Base-by-base conservation (phyloP, 257 asterid species). In the Nicotiana paniculata region DNA sequence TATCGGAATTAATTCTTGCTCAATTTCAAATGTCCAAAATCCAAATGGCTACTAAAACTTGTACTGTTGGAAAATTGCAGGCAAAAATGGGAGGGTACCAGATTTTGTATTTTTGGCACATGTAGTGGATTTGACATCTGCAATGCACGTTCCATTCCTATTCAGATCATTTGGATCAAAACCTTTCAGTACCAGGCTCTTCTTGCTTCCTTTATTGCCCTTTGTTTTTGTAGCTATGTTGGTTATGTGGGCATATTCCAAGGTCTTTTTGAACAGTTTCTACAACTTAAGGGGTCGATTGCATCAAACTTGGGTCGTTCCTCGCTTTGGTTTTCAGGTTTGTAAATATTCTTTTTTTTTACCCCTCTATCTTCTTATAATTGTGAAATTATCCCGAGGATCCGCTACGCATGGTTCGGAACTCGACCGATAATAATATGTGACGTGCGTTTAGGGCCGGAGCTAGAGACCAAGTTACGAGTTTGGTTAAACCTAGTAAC, bases 261-360 rank as follows among this genome's bases (percentile, higher is more conserved):
- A 94, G 85, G 85, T 94, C 17, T 96, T 96, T 89, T 88, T 92
- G 85, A 15, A 75, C 84, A 82, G 93, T 0, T 94, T 81, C 86
- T 96, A 96, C 91, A 86, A 81, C 89, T 93, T 96, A 11, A 90
- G 93, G 83, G 87, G 88, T 18, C 87, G 91, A 62, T 81, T 94
- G 75, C 96, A 94, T 86, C 98, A 96, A 85, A 93, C 97, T 0
- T 96, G 99, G 99, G 86, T 81, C 2, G 97, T 96, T 68, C 99
- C 99, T 24, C 93, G 99, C 4, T 94, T 90, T n/a, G 98, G 99
- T 77, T 96, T 96, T 67, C 98, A 96, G 97, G 99, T 94, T 79
- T 51, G 86, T 74, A 6, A 13, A 46, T 74, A 72, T 48, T 46
- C 28, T 43, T 21, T 30, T 21, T 21, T 21, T 10, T 9, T 26